Percentiles rank a stretch among this genome's conserved stretches.
Conservation (phyloP, 2,329 filamentous ascomycete species). For the Sporothrix mexicana region DNA sequence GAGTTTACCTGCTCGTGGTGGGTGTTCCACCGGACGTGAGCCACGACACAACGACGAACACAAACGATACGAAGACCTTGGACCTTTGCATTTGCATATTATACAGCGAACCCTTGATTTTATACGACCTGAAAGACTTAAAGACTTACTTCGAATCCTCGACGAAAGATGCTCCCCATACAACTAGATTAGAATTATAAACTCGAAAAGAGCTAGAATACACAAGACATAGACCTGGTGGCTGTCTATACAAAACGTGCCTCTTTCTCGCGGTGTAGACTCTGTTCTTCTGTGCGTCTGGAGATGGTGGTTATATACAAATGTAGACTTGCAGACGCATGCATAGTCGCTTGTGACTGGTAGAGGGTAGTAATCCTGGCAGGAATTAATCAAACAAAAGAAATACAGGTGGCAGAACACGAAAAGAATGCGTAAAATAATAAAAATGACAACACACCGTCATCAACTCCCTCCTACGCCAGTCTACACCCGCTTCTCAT, state of each 20-base stretch:
- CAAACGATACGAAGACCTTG: neutral
- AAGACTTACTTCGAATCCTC: slow-evolving; percentile 3
- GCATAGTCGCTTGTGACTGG: neutral
- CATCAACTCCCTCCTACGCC: no score
- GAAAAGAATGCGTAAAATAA: neutral
- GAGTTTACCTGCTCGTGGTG: slow-evolving; percentile 37
- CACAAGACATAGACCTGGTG: neutral
- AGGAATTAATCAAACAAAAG: neutral
- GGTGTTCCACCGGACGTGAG: slow-evolving; percentile 33
- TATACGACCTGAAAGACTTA: neutral
- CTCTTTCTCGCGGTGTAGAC: neutral
- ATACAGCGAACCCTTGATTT: neutral
- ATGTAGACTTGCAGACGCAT: neutral
- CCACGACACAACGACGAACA: neutral
- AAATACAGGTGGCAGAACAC: neutral
- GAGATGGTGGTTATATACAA: neutral
- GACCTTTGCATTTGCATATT: neutral
- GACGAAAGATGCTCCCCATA: neutral
- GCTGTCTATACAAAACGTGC: neutral
- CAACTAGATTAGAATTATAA: slow-evolving; percentile 24
- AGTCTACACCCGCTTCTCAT: neutral
- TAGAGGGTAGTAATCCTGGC: neutral
- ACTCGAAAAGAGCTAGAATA: slow-evolving; percentile 19
- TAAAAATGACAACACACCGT: neutral
- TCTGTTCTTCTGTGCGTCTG: neutral